Evolutionary conservation across 345 rosid genomes (phyloP).

Genomic region (Cardamine chenopodiifolia): DNA sequence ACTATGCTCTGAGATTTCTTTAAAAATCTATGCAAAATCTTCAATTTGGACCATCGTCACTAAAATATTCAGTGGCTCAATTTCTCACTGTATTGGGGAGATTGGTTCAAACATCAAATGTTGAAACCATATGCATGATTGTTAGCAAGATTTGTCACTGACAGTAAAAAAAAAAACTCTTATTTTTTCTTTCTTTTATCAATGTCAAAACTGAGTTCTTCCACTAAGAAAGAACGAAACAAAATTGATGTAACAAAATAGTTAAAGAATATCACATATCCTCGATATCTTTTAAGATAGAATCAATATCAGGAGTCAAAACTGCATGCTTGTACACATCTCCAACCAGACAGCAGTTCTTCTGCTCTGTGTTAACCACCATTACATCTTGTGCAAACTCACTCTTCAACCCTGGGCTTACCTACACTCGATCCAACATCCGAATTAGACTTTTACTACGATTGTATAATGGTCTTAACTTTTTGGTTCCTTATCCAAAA

Average conservation of each 20-base stretch:
- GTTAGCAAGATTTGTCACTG: too few species aligned
- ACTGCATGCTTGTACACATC: constrained; percentile 66
- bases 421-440: constrained; percentile 49
- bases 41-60: too few species aligned
- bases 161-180: too few species aligned
- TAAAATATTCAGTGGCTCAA: too few species aligned
- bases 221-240: constrained; percentile 13
- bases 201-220: constrained; percentile 24
- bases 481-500: too few species aligned
- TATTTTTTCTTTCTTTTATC: constrained; percentile 10
- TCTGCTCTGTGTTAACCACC: constrained; percentile 53
- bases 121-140: too few species aligned
- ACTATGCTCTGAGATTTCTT: too few species aligned
- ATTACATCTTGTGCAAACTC: constrained; percentile 69
- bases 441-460: neutral
- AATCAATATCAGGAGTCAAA: constrained; percentile 70
- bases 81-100: too few species aligned
- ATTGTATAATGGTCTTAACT: neutral
- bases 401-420: constrained; percentile 62
- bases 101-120: too few species aligned
- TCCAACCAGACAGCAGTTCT: constrained; percentile 59
- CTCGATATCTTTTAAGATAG: constrained; percentile 49
- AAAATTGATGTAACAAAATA: constrained; percentile 15
- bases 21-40: too few species aligned
- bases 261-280: constrained; percentile 34